Percentiles rank a stretch among this genome's conserved stretches.
Evolutionary conservation across 2,329 filamentous ascomycete genomes (phyloP).

Genomic region (Xylariaceae sp.): DNA sequence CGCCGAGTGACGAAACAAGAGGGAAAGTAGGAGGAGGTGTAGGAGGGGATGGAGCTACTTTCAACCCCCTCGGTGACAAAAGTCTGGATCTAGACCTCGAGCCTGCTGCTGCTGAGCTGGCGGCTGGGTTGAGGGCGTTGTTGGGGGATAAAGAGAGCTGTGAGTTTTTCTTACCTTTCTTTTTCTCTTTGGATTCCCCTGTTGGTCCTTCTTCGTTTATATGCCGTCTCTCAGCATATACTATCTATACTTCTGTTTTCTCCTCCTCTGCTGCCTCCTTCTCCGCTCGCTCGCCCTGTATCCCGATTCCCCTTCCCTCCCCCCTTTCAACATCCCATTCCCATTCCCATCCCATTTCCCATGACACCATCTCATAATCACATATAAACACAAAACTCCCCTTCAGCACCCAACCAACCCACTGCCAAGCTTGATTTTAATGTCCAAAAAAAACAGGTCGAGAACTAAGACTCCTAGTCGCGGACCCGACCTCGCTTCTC

Average conservation of each 20-base stretch:
- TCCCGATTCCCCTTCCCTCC: no score
- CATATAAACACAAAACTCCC: no score
- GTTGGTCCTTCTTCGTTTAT: background rate
- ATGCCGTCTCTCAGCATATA: background rate
- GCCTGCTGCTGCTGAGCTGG: constrained; percentile 40
- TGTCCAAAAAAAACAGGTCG: constrained; percentile 30
- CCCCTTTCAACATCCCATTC: no score
- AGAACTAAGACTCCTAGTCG: constrained; percentile 41
- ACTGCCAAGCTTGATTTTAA: no score
- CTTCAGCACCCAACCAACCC: no score
- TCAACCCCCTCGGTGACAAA: constrained; percentile 50
- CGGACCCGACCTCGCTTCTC: constrained; percentile 43
- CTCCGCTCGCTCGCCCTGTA: no score
- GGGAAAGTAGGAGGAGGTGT: background rate
- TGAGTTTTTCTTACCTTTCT: constrained; percentile 31
- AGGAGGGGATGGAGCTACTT: constrained; percentile 30
- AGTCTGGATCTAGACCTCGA: constrained; percentile 41
- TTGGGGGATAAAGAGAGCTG: constrained; percentile 40
- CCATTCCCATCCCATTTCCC: no score
- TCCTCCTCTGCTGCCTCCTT: no score
- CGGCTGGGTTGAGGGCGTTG: constrained; percentile 37
- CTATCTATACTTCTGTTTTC: no score
- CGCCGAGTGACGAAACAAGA: no score
- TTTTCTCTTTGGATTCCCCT: background rate
- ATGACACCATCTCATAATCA: no score